phyloP scores from a whole-genome alignment of 768 basidiomycete genomes.

The Termitomyces sp. region DNA sequence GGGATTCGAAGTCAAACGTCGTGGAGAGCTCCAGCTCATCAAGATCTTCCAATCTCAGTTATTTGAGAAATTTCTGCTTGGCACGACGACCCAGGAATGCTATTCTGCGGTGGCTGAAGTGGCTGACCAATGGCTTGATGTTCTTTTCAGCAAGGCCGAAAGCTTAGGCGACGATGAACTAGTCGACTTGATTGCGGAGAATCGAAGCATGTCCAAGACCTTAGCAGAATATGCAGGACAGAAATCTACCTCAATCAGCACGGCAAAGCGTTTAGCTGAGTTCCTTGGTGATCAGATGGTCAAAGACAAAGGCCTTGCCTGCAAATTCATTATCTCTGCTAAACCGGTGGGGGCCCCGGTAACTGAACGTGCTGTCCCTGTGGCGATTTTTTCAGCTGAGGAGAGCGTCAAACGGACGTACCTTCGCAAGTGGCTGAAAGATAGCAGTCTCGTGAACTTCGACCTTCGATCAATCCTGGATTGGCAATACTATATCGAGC shows the following conservation, averaged over 20 bases:
- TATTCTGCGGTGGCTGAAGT: conserved; percentile 91
- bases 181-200: conserved; percentile 97
- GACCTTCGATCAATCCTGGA: conserved; percentile 94
- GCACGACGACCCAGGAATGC: conserved; percentile 91
- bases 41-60: conserved; percentile 99
- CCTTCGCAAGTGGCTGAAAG: conserved; percentile 95
- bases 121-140: conserved; percentile 96
- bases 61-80: conserved; percentile 96
- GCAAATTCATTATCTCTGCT: conserved; percentile 98
- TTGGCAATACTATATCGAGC: conserved; percentile 98
- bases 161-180: conserved; percentile 87
- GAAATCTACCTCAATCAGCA: conserved; percentile 98
- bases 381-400: conserved; percentile 97
- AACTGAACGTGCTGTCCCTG: conserved; percentile 93
- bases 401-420: conserved; percentile 86
- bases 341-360: conserved; percentile 92
- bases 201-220: conserved; percentile 96
- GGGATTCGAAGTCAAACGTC: conserved; percentile 97
- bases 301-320: conserved; percentile 97
- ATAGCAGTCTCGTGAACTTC: conserved; percentile 82
- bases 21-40: conserved; percentile 97
- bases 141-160: conserved; percentile 85
- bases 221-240: conserved; percentile 94
- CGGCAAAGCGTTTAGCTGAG: conserved; percentile 91
- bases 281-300: conserved; percentile 99